Conservation (phyloP, 768 basidiomycete species). For the Phylloporus sp. region DNA sequence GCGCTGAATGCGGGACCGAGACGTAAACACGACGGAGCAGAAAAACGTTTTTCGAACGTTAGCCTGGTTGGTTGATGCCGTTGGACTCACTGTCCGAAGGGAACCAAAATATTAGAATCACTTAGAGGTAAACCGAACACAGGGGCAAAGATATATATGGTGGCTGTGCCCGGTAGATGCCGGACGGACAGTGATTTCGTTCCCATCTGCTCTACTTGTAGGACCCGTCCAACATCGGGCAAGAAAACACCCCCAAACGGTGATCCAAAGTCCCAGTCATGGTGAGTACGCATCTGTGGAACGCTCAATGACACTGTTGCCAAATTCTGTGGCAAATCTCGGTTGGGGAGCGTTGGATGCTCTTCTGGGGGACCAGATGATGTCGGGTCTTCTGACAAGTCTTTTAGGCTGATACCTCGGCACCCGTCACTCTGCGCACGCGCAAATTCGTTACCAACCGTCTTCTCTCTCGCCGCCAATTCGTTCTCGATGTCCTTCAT, state of each 20-base stretch:
- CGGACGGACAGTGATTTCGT: constrained; percentile 36
- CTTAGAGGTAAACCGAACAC: neutral
- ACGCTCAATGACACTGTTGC: neutral
- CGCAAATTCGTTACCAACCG: constrained; percentile 99
- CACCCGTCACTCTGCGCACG: constrained; percentile 93
- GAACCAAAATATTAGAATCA: neutral
- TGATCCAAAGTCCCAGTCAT: constrained; percentile 27
- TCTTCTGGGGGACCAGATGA: constrained; percentile 20
- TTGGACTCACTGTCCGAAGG: no score
- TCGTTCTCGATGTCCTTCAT: constrained; percentile 92
- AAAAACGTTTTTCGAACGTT: neutral
- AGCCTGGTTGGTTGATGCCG: no score
- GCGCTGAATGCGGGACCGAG: constrained; percentile 38
- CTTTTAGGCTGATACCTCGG: constrained; percentile 66
- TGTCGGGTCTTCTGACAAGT: constrained; percentile 13
- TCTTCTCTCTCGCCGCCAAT: constrained; percentile 92
- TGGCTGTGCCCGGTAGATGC: constrained; percentile 40
- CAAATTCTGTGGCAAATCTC: constrained; percentile 8
- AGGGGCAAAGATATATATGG: neutral
- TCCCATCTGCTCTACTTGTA: constrained; percentile 6
- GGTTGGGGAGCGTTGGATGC: constrained; percentile 26
- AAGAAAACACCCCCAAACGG: constrained; percentile 20
- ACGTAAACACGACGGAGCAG: neutral
- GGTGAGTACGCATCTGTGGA: constrained; percentile 30
- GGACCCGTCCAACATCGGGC: constrained; percentile 27